These are phyloP conservation scores for Secale cereale DNA, from an alignment of 176 grass and related monocot genomes.

Conservation along the genomic window DNA sequence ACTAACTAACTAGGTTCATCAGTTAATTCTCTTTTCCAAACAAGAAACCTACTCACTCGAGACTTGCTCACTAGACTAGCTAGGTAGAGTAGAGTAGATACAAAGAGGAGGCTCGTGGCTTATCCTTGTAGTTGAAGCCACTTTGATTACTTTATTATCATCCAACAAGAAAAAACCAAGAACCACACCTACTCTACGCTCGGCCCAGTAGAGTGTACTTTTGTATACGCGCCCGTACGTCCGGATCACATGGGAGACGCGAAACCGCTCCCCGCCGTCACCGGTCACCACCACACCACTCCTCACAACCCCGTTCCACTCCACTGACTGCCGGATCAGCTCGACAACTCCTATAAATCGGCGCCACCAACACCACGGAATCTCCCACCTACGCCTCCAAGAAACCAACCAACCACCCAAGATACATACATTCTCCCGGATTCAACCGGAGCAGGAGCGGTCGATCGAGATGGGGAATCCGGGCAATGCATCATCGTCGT, in stretches of 20 bases:
- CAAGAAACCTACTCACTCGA: no score
- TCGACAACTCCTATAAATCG: neutral
- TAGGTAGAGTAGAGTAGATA: neutral
- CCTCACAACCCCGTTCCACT: neutral
- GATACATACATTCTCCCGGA: neutral
- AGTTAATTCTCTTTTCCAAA: no score
- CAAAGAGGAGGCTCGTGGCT: slow-evolving; percentile 7
- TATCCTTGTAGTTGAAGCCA: neutral
- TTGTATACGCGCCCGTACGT: neutral
- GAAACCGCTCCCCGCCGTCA: neutral
- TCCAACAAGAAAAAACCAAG: neutral
- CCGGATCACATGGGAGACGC: slow-evolving; percentile 30
- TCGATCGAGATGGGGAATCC: neutral
- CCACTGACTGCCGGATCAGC: neutral
- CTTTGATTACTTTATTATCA: neutral
- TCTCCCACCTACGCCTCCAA: neutral
- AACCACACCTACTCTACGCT: slow-evolving; percentile 6
- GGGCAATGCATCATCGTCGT: neutral
- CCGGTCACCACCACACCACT: no score
- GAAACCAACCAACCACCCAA: neutral
- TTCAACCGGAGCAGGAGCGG: neutral
- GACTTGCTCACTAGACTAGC: no score
- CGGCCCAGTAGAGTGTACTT: neutral
- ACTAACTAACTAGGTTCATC: neutral
- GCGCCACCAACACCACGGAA: neutral